A percentile compares a stretch with the other conserved stretches of the same genome.
Evolutionary conservation across 2,329 filamentous ascomycete species (phyloP).

Genomic region (Metarhizium sp.): DNA sequence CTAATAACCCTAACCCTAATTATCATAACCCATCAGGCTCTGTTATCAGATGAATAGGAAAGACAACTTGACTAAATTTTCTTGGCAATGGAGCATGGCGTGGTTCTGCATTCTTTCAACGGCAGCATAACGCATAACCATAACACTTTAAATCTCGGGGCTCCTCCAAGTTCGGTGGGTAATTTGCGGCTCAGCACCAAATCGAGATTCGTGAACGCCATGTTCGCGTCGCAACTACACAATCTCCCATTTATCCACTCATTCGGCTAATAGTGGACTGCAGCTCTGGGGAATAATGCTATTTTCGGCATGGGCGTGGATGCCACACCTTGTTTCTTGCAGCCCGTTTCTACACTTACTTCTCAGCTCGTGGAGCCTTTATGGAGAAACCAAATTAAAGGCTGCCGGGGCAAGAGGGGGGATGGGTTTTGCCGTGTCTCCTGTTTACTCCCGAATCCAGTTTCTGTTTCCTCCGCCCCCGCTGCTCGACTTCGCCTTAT

Average conservation of each 20-base stretch:
- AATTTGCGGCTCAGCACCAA: neutral
- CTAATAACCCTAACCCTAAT: too few relatives aligned
- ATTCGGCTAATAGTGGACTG: neutral
- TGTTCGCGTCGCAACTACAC: neutral
- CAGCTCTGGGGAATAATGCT: neutral
- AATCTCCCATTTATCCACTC: neutral
- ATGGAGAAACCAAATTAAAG: neutral
- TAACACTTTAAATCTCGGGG: too few relatives aligned
- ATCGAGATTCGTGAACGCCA: neutral
- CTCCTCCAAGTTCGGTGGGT: neutral
- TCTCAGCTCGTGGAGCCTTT: neutral
- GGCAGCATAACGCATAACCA: too few relatives aligned
- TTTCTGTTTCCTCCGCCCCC: neutral
- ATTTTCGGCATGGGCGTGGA: too few relatives aligned
- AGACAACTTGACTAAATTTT: too few relatives aligned
- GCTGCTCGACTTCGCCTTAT: neutral
- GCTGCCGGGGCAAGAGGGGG: neutral
- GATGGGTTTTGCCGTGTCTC: neutral
- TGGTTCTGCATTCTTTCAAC: too few relatives aligned
- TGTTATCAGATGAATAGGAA: too few relatives aligned
- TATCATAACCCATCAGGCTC: too few relatives aligned
- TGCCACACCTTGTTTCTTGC: neutral
- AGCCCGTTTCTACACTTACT: neutral
- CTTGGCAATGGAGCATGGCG: rapidly evolving
- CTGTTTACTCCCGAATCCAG: neutral